phyloP scores from a whole-genome alignment of 1,139 yeast species.

The Pichia sp. region DNA sequence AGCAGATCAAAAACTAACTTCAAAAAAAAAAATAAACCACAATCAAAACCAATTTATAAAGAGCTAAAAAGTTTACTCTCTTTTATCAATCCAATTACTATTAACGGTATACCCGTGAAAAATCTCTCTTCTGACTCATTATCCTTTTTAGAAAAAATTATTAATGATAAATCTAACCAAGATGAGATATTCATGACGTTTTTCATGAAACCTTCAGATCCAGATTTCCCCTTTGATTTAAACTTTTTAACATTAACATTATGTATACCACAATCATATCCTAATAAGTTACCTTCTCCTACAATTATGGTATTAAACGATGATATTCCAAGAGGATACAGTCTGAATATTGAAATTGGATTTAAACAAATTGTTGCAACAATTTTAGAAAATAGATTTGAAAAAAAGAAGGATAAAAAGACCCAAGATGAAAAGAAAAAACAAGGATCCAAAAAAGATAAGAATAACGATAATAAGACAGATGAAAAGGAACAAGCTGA shows the following conservation, averaged over 20 bases:
- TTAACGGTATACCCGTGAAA: conserved; percentile 26
- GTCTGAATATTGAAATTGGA: conserved; percentile 61
- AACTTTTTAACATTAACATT: conserved; percentile 46
- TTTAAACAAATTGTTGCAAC: conserved; percentile 45
- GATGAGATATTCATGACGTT: conserved; percentile 27
- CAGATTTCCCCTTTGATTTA: conserved; percentile 67
- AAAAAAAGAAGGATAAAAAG: conserved; percentile 7
- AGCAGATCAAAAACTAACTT: not conserved
- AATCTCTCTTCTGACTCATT: conserved; percentile 18
- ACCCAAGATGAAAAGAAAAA: conserved; percentile 10
- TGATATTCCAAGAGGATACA: conserved; percentile 68
- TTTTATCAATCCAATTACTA: conserved; percentile 21
- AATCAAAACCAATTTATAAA: conserved; percentile 3
- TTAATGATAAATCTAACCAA: conserved; percentile 14
- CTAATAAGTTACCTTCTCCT: conserved; percentile 36
- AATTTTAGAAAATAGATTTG: conserved; percentile 29
- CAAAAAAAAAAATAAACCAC: not conserved
- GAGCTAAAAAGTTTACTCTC: conserved; percentile 11
- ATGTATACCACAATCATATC: conserved; percentile 52
- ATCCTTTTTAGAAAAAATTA: conserved; percentile 18
- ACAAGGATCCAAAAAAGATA: not conserved
- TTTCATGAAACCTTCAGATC: conserved; percentile 52
- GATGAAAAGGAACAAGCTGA: conserved; percentile 17
- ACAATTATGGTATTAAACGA: conserved; percentile 50
- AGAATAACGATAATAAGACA: conserved; percentile 3